phyloP scores from a whole-genome alignment of 2,329 filamentous ascomycete genomes.

The Aspergillus fructus region DNA sequence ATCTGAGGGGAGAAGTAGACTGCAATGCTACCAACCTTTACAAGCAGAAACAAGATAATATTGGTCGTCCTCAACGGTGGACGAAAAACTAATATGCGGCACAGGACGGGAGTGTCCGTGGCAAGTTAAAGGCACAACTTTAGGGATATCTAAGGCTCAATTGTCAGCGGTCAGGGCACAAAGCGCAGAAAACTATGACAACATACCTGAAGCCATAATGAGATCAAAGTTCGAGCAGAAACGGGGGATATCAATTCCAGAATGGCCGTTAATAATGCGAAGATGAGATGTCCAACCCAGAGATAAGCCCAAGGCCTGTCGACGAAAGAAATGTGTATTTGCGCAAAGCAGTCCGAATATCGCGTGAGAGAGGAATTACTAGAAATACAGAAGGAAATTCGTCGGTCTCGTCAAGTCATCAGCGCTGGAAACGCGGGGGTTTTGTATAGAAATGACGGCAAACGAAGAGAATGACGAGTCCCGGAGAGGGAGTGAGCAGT shows the following conservation, averaged over 20 bases:
- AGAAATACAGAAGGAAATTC: slow-evolving; percentile 38
- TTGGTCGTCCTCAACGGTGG: slow-evolving; percentile 74
- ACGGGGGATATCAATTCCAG: slow-evolving; percentile 15
- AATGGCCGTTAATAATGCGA: slow-evolving; percentile 18
- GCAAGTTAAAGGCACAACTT: slow-evolving; percentile 84
- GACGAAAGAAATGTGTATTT: slow-evolving; percentile 11
- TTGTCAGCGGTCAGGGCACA: slow-evolving; percentile 2
- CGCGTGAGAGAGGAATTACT: slow-evolving; percentile 20
- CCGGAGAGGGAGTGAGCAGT: slow-evolving; percentile 4
- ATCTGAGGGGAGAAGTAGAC: not conserved
- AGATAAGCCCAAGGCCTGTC: slow-evolving; percentile 3
- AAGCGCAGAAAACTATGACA: not conserved
- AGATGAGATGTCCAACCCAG: slow-evolving; percentile 13
- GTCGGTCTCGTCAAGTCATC: slow-evolving; percentile 44
- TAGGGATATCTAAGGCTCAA: slow-evolving; percentile 39
- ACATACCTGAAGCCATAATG: slow-evolving; percentile 27
- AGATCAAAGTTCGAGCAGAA: slow-evolving; percentile 5
- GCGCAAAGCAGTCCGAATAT: slow-evolving; percentile 15
- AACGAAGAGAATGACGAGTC: slow-evolving; percentile 6
- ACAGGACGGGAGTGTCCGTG: slow-evolving; percentile 93
- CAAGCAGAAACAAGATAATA: slow-evolving; percentile 94
- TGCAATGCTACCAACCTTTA: slow-evolving; percentile 60
- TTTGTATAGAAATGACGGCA: slow-evolving; percentile 14
- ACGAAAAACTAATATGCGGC: slow-evolving; percentile 86
- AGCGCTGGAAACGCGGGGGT: slow-evolving; percentile 24